Base-by-base conservation (phyloP, 2,329 filamentous ascomycete genomes). In the Zasmidium angulare region DNA sequence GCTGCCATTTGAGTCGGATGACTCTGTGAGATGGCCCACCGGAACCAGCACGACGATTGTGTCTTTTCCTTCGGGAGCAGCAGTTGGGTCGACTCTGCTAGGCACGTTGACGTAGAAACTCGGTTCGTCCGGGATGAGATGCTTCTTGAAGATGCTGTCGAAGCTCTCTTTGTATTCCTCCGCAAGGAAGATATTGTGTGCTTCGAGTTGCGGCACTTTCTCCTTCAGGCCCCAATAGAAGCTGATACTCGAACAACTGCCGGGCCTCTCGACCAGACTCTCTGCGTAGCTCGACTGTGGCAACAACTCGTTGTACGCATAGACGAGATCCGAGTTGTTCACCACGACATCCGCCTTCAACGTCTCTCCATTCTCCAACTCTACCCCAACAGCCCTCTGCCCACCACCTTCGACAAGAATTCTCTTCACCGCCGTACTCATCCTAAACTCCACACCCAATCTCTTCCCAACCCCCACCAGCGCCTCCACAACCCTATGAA, bases 61-160 rank as follows among this genome's bases (percentile, higher is more conserved):
- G 68, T 92, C 89, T 65, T 82, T 83, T 1, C 82, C 85, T 2
- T 79, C 72, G 0, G 89, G 89, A 0, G 89, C 88, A 0, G 89
- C 89, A 0, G 81, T 81, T 0, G 84, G 77, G 64, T 91, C 89
- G 7, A 90, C 81, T 12, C 88, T 82, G 50, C 83, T 88, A 0
- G 89, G 89, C 0, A 91, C 88, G 69, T 91, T 90, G 74, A 91
- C 83, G 74, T 91, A 91, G 77, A 91, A 92, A 57, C 84, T 88
- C 0, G 89, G 89, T 59, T 90, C 81, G 1, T 81, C 72, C 1
- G 89, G 89, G 9, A 91, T 84, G 2, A 81, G 75, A 60, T 90
- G 86, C 26, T 84, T 77, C 64, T 88, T 85, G 79, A 92, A 91
- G 60, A 91, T 91, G 59, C 83, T 82, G 72, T 91, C 88, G 68